Evolutionary conservation across 192 early-diverging fungal species (phyloP).

Genomic region (Backusella tuberculispora): DNA sequence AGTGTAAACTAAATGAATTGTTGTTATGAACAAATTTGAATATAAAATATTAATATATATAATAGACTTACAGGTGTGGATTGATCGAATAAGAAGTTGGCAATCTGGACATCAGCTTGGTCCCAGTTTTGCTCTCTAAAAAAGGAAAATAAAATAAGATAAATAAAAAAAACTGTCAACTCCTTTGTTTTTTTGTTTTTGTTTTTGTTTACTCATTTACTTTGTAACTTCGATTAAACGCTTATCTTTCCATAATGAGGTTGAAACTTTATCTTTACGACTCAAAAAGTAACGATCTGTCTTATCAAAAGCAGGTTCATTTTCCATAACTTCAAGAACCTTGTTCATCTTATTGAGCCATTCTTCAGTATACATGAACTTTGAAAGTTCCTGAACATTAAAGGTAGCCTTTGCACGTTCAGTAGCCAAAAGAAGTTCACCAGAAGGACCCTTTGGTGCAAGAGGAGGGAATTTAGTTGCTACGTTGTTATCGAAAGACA

Average conservation of each 20-base stretch:
- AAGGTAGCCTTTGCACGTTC: constrained; percentile 76
- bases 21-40: neutral
- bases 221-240: constrained; percentile 65
- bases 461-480: constrained; percentile 49
- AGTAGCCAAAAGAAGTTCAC: constrained; percentile 52
- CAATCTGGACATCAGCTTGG: constrained; percentile 52
- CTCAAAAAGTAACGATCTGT: constrained; percentile 72
- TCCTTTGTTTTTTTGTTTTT: neutral
- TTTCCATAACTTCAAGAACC: constrained; percentile 62
- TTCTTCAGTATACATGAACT: constrained; percentile 70
- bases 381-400: constrained; percentile 63
- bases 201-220: constrained; percentile 32
- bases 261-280: constrained; percentile 67
- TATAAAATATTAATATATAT: neutral
- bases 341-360: constrained; percentile 59
- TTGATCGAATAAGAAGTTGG: constrained; percentile 60
- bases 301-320: constrained; percentile 76
- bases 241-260: constrained; percentile 62
- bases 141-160: constrained; percentile 18
- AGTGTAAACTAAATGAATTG: constrained; percentile 58
- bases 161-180: constrained; percentile 3
- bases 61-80: constrained; percentile 53
- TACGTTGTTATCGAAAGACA: constrained; percentile 33
- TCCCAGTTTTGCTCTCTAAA: constrained; percentile 61
- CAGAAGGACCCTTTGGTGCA: constrained; percentile 53